Percentiles rank a stretch among this genome's conserved stretches.
Conservation (phyloP, 2,329 filamentous ascomycete genomes). For the Capronia epimyces region DNA sequence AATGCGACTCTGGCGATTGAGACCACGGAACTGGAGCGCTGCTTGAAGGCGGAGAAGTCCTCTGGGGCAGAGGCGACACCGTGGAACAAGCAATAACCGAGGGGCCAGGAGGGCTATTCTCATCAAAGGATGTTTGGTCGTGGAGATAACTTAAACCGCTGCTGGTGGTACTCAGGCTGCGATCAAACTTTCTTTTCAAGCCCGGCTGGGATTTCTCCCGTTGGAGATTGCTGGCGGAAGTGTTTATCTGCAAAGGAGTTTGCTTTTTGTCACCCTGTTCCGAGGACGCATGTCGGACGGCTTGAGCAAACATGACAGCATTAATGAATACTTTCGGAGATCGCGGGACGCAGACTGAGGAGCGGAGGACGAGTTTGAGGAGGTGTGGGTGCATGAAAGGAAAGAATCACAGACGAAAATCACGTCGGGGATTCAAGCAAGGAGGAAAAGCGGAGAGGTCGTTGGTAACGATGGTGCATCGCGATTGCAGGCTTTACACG, state of each 20-base stretch:
- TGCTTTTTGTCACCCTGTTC: constrained; percentile 18
- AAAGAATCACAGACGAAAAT: not conserved
- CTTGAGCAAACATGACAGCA: constrained; percentile 24
- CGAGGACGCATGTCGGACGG: constrained; percentile 21
- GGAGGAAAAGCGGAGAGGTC: not conserved
- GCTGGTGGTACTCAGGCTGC: constrained; percentile 26
- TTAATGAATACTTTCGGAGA: constrained; percentile 22
- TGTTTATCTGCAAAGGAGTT: constrained; percentile 17
- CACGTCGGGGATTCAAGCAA: not conserved
- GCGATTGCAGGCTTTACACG: not conserved
- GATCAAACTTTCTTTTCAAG: constrained; percentile 28
- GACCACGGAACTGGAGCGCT: constrained; percentile 67
- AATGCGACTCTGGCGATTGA: constrained; percentile 47
- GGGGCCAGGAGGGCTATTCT: constrained; percentile 82
- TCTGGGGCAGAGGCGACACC: constrained; percentile 29
- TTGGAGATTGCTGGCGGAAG: constrained; percentile 15
- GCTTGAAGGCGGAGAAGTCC: constrained; percentile 40
- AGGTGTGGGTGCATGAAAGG: constrained; percentile 18
- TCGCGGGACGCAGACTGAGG: constrained; percentile 19
- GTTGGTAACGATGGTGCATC: not conserved
- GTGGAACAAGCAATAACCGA: constrained; percentile 51
- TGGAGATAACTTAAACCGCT: constrained; percentile 40
- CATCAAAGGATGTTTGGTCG: constrained; percentile 58
- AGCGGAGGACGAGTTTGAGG: constrained; percentile 10
- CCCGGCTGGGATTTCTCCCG: not conserved